Conservation (phyloP, 495 filamentous ascomycete species). For the Lichenothelia convexa region DNA sequence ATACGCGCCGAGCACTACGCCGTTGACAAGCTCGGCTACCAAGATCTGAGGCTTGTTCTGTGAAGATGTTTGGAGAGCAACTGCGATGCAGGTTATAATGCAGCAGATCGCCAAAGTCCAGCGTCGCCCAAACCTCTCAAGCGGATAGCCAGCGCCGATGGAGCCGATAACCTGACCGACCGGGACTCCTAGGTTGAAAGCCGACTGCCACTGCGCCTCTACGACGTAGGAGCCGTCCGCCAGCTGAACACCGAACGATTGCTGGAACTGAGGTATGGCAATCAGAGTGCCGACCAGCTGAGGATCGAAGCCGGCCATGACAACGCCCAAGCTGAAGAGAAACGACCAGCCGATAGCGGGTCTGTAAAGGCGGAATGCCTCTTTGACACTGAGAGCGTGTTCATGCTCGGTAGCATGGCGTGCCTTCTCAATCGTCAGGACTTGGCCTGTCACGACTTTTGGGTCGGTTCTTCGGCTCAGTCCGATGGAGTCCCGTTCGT, state of each 20-base stretch:
- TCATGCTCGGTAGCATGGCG: neutral
- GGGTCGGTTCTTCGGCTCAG: no score
- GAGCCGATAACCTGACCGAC: conserved; percentile 22
- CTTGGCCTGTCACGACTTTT: neutral
- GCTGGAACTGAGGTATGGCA: neutral
- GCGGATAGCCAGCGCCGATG: conserved; percentile 15
- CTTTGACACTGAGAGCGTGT: neutral
- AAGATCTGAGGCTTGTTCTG: conserved; percentile 23
- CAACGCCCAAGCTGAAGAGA: neutral
- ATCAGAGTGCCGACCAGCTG: conserved; percentile 1
- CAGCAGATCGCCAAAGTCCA: conserved; percentile 17
- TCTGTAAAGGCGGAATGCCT: neutral
- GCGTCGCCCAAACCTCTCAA: conserved; percentile 22
- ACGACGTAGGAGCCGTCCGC: conserved; percentile 12
- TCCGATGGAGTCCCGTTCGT: neutral
- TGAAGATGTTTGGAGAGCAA: conserved; percentile 22
- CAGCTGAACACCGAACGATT: neutral
- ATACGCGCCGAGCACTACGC: conserved; percentile 18
- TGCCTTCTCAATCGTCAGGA: neutral
- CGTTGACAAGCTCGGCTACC: conserved; percentile 20
- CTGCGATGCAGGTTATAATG: neutral
- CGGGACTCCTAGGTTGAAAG: conserved; percentile 17
- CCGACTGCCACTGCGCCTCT: conserved; percentile 18
- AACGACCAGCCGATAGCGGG: conserved; percentile 1
- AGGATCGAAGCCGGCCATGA: conserved; percentile 1